A percentile compares a stretch with the other conserved stretches of the same genome.
phyloP scores from a whole-genome alignment of 1,284 basidiomycete genomes.

The Moesziomyces parantarcticus region DNA sequence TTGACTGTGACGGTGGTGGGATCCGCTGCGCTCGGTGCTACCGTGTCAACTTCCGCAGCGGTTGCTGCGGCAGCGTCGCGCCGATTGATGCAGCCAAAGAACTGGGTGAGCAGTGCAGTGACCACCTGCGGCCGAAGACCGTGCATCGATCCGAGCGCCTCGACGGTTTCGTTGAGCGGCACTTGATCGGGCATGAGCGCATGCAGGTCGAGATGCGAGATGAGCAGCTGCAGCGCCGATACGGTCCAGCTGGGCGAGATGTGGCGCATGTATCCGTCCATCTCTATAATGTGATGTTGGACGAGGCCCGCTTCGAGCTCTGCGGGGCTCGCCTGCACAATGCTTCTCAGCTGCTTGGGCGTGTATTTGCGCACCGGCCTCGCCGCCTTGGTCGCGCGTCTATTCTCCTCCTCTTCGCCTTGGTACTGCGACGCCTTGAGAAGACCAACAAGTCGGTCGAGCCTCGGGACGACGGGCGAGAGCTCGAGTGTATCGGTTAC shows the following conservation, averaged over 20 bases:
- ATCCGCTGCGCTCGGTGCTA: neutral
- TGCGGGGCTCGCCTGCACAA: constrained; percentile 60
- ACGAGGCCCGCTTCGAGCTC: constrained; percentile 53
- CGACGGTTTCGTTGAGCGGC: constrained; percentile 42
- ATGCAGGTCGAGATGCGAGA: constrained; percentile 56
- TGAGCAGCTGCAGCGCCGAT: constrained; percentile 40
- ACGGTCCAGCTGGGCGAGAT: constrained; percentile 43
- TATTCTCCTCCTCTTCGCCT: constrained; percentile 45
- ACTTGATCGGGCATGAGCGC: constrained; percentile 50
- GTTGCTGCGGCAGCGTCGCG: too few relatives aligned
- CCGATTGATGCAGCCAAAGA: constrained; percentile 45
- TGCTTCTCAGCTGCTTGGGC: constrained; percentile 54
- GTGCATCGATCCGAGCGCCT: constrained; percentile 34
- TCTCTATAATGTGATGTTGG: constrained; percentile 48
- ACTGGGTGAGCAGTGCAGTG: constrained; percentile 45
- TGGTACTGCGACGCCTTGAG: constrained; percentile 51
- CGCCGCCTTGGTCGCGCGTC: constrained; percentile 1
- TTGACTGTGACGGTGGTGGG: constrained; percentile 6
- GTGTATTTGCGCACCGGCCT: constrained; percentile 49
- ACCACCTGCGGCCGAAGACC: constrained; percentile 42
- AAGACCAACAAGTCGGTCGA: constrained; percentile 52
- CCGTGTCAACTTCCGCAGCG: too few relatives aligned
- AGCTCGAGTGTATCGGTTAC: constrained; percentile 58
- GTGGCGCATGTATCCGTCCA: constrained; percentile 58
- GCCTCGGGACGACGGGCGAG: constrained; percentile 49